Evolutionary conservation across 257 asterid species (phyloP), one percentile per base, ranked within the genome.

Genomic region (Fraxinus anomala): DNA sequence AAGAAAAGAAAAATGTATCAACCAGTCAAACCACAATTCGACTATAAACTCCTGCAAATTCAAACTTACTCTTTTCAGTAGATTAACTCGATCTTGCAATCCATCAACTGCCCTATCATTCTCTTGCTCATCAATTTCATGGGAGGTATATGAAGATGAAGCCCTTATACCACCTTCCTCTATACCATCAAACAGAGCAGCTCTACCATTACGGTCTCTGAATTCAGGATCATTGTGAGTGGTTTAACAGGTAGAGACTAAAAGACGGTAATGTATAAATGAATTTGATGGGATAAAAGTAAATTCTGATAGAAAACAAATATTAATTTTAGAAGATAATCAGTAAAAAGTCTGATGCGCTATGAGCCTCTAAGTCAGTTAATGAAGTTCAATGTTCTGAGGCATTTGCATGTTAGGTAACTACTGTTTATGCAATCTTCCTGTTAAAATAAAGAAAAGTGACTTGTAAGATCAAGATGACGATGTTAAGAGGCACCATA

Each of bases 81-180:
- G 83, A 84, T 66, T 86, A 75, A 91, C 97, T 66, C 96, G 93
- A 77, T 94, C 97, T 80, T 92, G 92, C 79, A 92, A 83, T 69
- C 98, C 97, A 79, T 87, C 96, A 59, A 90, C 36, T 33, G 96
- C 95, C 74, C 82, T 87, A 36, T 94, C 96, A 79, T 91, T 94
- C 86, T 94, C 98, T 67, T 90, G 98, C 85, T 94, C 99, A 75
- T 89, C 96, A 85, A 94, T 92, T 88, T 94, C 98, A 76, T 90
- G 95, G 73, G 94, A 87, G 81, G 91, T 82, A 82, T 87, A 94
- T 73, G 97, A 88, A 0, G 96, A 86, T 1, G 94, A 88, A 80
- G 96, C 94, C 84, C 96, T 86, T 78, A 94, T 90, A 40, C 97
- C 99, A 72, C 97, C 97, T 85, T 94, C 97, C 87, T 94, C 99